Conservation (phyloP, 1,284 basidiomycete species). For the Ustilago crameri region DNA sequence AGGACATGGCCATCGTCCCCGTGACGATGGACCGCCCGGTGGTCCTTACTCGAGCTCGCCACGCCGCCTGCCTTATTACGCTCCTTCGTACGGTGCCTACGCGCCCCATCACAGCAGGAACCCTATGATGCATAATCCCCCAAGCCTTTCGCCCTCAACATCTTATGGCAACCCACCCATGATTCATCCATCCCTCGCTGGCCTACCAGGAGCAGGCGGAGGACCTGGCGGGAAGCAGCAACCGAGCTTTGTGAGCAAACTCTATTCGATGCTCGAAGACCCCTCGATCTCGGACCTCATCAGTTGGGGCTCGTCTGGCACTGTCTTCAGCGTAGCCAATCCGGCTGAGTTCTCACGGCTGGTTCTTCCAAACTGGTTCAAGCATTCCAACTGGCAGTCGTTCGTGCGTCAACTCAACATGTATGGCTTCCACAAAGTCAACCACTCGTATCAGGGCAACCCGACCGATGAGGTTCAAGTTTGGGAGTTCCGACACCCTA, state of each 20-base stretch:
- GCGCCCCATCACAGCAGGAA: conserved; percentile 25
- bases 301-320: conserved; percentile 55
- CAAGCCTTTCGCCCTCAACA: conserved; percentile 31
- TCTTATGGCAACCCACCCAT: conserved; percentile 55
- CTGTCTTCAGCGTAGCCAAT: conserved; percentile 61
- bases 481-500: conserved; percentile 63
- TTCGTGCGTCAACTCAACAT: conserved; percentile 65
- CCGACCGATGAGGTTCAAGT: conserved; percentile 60
- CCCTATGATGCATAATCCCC: conserved; percentile 37
- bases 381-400: conserved; percentile 66
- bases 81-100: conserved; percentile 26
- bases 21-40: conserved; percentile 15
- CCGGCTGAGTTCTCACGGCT: conserved; percentile 61
- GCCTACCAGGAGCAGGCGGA: conserved; percentile 53
- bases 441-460: conserved; percentile 60
- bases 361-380: conserved; percentile 64
- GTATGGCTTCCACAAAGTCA: conserved; percentile 66
- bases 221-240: conserved; percentile 59
- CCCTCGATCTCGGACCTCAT: conserved; percentile 56
- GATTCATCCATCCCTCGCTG: conserved; percentile 58
- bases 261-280: conserved; percentile 65
- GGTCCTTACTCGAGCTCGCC: conserved; percentile 30
- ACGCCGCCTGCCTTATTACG: conserved; percentile 26
- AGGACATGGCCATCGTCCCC: conserved; percentile 19
- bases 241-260: conserved; percentile 60